Conservation (phyloP, 1,139 yeast species). For the Nakaseomyces nivariensis region DNA sequence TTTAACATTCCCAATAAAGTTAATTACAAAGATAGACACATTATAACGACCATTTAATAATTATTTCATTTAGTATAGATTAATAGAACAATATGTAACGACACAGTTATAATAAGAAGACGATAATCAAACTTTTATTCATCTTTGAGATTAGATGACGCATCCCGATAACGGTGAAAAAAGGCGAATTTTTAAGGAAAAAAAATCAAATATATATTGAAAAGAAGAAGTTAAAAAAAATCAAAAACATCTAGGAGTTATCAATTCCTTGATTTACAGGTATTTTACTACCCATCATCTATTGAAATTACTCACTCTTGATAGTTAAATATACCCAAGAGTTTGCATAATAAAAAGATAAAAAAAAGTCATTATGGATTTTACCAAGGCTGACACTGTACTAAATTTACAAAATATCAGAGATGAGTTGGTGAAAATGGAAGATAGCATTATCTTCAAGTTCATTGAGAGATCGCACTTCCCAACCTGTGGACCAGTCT, state of each 20-base stretch:
- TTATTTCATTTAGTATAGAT: neutral
- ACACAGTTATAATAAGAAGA: neutral
- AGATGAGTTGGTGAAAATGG: slow-evolving; percentile 81
- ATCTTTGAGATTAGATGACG: no score
- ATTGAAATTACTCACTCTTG: no score
- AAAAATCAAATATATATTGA: no score
- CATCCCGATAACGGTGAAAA: no score
- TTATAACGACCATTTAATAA: neutral
- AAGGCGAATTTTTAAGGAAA: no score
- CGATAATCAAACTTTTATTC: neutral
- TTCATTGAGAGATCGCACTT: slow-evolving; percentile 91
- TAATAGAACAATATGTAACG: neutral
- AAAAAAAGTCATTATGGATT: slow-evolving; percentile 49
- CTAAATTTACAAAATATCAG: slow-evolving; percentile 75
- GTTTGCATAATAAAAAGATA: no score
- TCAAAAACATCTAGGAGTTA: no score
- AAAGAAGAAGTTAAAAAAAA: no score
- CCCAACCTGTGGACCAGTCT: slow-evolving; percentile 64
- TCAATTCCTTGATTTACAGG: no score
- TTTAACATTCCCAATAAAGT: neutral
- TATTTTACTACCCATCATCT: no score
- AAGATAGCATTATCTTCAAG: slow-evolving; percentile 87
- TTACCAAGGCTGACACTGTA: slow-evolving; percentile 73
- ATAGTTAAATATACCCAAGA: no score
- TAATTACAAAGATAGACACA: neutral